Conservation (phyloP, 352 stramenopile genomes). For the Globisporangium polare region DNA sequence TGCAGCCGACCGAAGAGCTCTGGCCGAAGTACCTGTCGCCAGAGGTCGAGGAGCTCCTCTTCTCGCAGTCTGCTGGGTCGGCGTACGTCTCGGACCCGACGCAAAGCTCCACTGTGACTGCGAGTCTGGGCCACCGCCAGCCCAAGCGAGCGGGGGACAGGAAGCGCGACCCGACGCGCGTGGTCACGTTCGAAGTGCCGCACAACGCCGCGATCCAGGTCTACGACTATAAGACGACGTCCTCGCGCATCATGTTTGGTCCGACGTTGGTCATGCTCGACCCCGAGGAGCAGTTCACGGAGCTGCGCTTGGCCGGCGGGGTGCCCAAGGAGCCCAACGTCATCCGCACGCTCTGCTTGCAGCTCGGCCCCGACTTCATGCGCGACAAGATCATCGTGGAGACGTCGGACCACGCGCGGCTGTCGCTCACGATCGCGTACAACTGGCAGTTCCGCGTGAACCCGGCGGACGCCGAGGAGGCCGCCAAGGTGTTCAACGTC, state of each 20-base stretch:
- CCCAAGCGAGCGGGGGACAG: not conserved
- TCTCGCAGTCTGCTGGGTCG: constrained; percentile 45
- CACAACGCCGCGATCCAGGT: constrained; percentile 82
- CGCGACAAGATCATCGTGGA: constrained; percentile 78
- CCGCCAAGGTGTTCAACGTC: constrained; percentile 75
- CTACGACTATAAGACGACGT: constrained; percentile 84
- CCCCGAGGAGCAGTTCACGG: constrained; percentile 79
- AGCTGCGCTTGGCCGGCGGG: constrained; percentile 60
- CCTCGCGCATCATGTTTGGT: constrained; percentile 75
- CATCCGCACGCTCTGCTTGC: constrained; percentile 74
- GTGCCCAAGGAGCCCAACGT: constrained; percentile 77
- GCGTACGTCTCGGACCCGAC: constrained; percentile 61
- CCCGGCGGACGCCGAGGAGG: constrained; percentile 39
- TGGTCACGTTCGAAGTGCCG: constrained; percentile 79
- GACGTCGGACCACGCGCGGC: constrained; percentile 70
- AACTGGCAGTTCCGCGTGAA: constrained; percentile 82
- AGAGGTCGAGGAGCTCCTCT: constrained; percentile 63
- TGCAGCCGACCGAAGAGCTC: constrained; percentile 72
- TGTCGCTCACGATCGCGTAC: constrained; percentile 79
- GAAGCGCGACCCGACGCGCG: constrained; percentile 50
- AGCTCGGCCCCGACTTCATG: constrained; percentile 83
- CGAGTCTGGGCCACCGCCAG: not conserved
- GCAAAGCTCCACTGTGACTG: constrained; percentile 7
- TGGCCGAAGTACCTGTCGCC: constrained; percentile 62
- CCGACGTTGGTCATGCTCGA: constrained; percentile 79